Evolutionary conservation across 2,329 filamentous ascomycete species (phyloP).

Genomic region (Ophiocordyceps sinensis): DNA sequence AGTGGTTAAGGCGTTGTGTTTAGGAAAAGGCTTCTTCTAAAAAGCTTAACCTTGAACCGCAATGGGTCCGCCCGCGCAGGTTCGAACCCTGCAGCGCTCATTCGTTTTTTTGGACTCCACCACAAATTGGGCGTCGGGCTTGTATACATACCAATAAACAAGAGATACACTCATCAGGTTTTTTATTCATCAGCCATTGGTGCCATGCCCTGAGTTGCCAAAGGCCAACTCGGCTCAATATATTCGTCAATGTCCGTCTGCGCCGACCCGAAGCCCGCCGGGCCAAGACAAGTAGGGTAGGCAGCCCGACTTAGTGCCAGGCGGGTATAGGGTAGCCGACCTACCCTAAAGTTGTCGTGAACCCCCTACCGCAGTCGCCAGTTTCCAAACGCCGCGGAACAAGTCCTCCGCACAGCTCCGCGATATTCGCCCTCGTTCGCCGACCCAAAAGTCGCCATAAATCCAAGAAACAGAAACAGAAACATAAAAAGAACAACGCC

Average conservation of each 20-base stretch:
- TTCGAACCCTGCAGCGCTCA: constrained; percentile 38
- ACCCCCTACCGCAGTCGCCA: too few relatives aligned
- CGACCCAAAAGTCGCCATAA: neutral
- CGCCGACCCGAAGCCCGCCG: too few relatives aligned
- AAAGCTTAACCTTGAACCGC: constrained; percentile 17
- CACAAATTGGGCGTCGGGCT: too few relatives aligned
- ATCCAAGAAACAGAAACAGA: neutral
- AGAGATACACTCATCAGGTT: neutral
- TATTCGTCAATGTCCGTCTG: too few relatives aligned
- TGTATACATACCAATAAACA: too few relatives aligned
- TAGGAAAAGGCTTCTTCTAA: constrained; percentile 21
- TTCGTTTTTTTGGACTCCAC: constrained; percentile 9
- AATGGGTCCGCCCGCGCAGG: constrained; percentile 30
- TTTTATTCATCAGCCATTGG: neutral
- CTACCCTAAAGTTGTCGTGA: too few relatives aligned
- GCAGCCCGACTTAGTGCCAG: too few relatives aligned
- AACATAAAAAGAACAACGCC: constrained; percentile 1
- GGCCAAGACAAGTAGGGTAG: too few relatives aligned
- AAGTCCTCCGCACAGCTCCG: neutral
- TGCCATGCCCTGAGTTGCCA: too few relatives aligned
- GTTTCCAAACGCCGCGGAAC: constrained; percentile 5
- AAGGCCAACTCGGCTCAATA: too few relatives aligned
- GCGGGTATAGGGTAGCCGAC: too few relatives aligned
- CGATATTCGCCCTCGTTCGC: neutral
- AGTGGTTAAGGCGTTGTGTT: constrained; percentile 44